A percentile compares a stretch with the other conserved stretches of the same genome.
These are phyloP conservation scores for Kalaharituber pfeilii DNA, from an alignment of 2,329 filamentous ascomycete species.

Conservation along the genomic window DNA sequence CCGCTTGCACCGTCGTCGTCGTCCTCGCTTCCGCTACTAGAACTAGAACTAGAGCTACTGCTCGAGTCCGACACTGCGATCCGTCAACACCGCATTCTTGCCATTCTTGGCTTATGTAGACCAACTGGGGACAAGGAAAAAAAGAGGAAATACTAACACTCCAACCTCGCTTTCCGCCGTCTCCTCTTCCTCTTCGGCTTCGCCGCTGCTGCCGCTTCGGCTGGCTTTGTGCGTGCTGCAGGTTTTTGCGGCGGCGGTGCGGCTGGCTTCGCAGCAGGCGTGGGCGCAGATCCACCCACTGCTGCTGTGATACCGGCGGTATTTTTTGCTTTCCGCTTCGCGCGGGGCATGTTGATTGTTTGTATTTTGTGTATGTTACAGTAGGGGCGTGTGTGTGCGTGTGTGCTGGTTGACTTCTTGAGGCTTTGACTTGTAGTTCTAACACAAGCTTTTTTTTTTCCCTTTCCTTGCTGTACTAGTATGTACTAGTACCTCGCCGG, in stretches of 20 bases:
- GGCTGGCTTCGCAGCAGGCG: neutral
- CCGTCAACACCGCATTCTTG: neutral
- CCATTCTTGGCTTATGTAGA: neutral
- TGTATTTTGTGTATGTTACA: neutral
- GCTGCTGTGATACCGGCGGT: neutral
- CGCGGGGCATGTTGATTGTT: conserved; percentile 8
- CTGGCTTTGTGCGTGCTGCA: neutral
- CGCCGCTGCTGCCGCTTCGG: conserved; percentile 5
- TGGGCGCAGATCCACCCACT: no score
- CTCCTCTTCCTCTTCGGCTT: conserved; percentile 17
- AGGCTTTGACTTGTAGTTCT: no score
- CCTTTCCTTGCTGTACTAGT: no score
- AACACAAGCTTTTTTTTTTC: no score
- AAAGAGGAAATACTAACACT: conserved; percentile 13
- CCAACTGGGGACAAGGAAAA: neutral
- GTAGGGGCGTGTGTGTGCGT: no score
- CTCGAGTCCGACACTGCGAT: neutral
- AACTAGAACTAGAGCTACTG: conserved; percentile 3
- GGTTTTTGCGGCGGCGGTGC: neutral
- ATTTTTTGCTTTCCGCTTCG: conserved; percentile 6
- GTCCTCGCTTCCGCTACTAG: conserved; percentile 8
- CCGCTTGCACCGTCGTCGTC: conserved; percentile 6
- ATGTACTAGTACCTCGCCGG: no score
- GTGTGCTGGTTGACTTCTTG: no score
- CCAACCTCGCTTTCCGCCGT: conserved; percentile 19